Conservation (phyloP, 1,284 basidiomycete genomes). For the Pascua guehoae region DNA sequence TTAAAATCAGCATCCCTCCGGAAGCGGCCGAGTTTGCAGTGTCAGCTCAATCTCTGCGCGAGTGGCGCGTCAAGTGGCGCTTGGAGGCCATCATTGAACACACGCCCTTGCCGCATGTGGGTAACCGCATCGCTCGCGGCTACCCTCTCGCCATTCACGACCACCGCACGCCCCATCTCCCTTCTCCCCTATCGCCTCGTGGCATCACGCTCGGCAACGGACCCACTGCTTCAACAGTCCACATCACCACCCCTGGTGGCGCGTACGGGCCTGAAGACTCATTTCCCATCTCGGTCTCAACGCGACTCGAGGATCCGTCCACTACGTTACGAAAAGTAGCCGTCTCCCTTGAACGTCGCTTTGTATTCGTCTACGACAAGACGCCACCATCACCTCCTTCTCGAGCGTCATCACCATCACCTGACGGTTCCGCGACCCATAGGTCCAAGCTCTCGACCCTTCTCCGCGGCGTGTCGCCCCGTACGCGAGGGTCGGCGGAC, state of each 20-base stretch:
- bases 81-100: conserved; percentile 38
- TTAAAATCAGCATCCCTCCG: conserved; percentile 30
- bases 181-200: conserved; percentile 30
- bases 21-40: conserved; percentile 21
- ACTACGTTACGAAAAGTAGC: conserved; percentile 26
- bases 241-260: conserved; percentile 26
- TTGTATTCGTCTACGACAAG: conserved; percentile 17
- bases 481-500: neutral
- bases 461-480: neutral
- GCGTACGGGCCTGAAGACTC: conserved; percentile 34
- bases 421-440: conserved; percentile 1
- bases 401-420: neutral
- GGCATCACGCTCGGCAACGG: conserved; percentile 21
- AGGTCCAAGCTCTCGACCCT: conserved; percentile 6
- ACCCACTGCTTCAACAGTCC: conserved; percentile 19
- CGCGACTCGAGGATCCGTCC: conserved; percentile 24
- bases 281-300: conserved; percentile 25
- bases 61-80: conserved; percentile 39
- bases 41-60: conserved; percentile 25
- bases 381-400: neutral
- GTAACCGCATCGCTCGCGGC: conserved; percentile 25
- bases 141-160: conserved; percentile 31
- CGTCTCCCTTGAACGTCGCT: conserved; percentile 29
- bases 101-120: conserved; percentile 37
- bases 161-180: conserved; percentile 22